Evolutionary conservation across 1,284 basidiomycete genomes (phyloP).

Genomic region (Vanrija sp.): DNA sequence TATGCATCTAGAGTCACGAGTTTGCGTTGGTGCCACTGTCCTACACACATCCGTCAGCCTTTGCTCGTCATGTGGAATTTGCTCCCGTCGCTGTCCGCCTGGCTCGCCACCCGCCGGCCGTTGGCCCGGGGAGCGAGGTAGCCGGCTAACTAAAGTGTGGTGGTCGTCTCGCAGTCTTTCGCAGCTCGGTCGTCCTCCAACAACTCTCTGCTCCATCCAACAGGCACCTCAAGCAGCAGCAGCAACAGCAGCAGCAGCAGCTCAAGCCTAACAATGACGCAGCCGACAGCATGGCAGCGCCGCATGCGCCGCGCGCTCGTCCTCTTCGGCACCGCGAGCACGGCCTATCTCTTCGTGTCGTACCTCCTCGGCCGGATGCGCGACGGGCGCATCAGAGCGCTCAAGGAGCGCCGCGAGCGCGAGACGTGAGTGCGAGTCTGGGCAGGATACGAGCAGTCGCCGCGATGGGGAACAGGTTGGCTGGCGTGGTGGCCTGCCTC

Average conservation of each 20-base stretch:
- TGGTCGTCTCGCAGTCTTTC: too few relatives aligned
- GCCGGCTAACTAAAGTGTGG: too few relatives aligned
- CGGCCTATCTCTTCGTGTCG: constrained; percentile 32
- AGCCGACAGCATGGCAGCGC: constrained; percentile 24
- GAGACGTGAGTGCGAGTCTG: constrained; percentile 29
- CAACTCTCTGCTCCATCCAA: too few relatives aligned
- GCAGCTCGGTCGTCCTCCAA: too few relatives aligned
- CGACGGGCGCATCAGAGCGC: constrained; percentile 31
- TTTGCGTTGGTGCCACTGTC: too few relatives aligned
- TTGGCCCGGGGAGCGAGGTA: too few relatives aligned
- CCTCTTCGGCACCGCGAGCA: constrained; percentile 32
- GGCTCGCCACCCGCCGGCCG: too few relatives aligned
- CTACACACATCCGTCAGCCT: too few relatives aligned
- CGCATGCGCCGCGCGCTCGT: constrained; percentile 32
- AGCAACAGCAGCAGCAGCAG: background rate
- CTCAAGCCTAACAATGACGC: constrained; percentile 7
- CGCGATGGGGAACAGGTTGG: background rate
- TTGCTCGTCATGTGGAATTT: too few relatives aligned
- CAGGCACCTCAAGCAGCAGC: too few relatives aligned
- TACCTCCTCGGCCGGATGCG: constrained; percentile 38
- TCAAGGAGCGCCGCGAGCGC: constrained; percentile 32
- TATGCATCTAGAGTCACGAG: too few relatives aligned
- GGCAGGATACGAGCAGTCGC: background rate
- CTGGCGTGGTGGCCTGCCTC: background rate
- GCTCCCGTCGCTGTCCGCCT: too few relatives aligned